phyloP scores from a whole-genome alignment of 2,329 filamentous ascomycete species.

The Venturia aucupariae region DNA sequence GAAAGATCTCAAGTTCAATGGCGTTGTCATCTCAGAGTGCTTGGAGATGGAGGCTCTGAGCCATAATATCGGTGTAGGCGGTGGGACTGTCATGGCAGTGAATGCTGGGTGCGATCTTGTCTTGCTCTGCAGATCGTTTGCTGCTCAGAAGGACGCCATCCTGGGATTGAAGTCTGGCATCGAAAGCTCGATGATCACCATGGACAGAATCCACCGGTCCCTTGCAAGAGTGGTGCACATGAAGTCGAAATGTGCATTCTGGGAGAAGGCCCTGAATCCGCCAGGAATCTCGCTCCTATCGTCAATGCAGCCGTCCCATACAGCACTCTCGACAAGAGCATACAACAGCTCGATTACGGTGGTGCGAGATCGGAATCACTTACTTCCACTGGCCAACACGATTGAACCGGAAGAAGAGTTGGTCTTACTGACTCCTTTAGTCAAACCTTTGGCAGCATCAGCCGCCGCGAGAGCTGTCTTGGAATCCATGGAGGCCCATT shows the following conservation, averaged over 20 bases:
- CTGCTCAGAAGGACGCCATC: constrained; percentile 84
- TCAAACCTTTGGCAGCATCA: constrained; percentile 87
- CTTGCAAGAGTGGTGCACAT: constrained; percentile 67
- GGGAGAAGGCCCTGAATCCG: constrained; percentile 85
- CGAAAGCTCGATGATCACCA: constrained; percentile 81
- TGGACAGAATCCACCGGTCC: constrained; percentile 70
- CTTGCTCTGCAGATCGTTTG: constrained; percentile 77
- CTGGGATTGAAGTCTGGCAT: constrained; percentile 80
- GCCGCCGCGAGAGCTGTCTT: constrained; percentile 65
- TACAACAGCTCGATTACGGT: constrained; percentile 93
- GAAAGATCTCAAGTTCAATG: constrained; percentile 81
- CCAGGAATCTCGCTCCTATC: constrained; percentile 68
- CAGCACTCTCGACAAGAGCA: constrained; percentile 69
- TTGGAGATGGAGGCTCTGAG: constrained; percentile 94
- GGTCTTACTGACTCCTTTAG: constrained; percentile 76
- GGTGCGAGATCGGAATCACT: constrained; percentile 76
- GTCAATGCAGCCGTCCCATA: constrained; percentile 73
- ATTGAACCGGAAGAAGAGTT: constrained; percentile 80
- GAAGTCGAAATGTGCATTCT: constrained; percentile 79
- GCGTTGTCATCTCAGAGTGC: constrained; percentile 90
- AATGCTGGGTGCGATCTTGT: constrained; percentile 92
- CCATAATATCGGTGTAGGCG: constrained; percentile 93
- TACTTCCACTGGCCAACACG: constrained; percentile 73
- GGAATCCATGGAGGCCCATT: constrained; percentile 49
- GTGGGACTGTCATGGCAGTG: constrained; percentile 94